Conservation (phyloP, 768 basidiomycete genomes). For the Tephrocybe sp. region DNA sequence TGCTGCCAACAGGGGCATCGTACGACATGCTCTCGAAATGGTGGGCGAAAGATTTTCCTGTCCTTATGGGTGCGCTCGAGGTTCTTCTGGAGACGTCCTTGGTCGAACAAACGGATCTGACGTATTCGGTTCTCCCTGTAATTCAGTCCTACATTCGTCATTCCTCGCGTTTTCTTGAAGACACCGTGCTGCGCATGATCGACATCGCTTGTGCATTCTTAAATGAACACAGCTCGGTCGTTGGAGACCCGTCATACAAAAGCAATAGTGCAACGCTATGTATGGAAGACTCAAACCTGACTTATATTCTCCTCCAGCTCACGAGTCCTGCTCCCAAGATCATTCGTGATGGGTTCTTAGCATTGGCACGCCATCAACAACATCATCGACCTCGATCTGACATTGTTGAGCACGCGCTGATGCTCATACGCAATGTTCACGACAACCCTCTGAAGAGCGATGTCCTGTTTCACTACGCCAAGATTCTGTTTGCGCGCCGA, state of each 20-base stretch:
- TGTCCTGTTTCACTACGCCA: neutral
- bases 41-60: slow-evolving; percentile 6
- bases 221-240: slow-evolving; percentile 9
- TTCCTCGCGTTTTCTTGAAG: slow-evolving; percentile 3
- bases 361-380: slow-evolving; percentile 15
- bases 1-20: slow-evolving; percentile 22
- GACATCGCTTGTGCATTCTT: slow-evolving; percentile 13
- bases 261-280: neutral
- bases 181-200: slow-evolving; percentile 4
- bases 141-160: slow-evolving; percentile 16
- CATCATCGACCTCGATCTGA: slow-evolving; percentile 15
- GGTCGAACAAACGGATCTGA: slow-evolving; percentile 1
- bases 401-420: slow-evolving; percentile 8
- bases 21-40: slow-evolving; percentile 6
- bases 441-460: neutral
- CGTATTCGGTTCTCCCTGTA: slow-evolving; percentile 16
- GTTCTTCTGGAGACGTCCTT: slow-evolving; percentile 5
- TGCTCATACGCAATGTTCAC: neutral
- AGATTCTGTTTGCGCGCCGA: neutral
- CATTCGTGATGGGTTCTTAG: slow-evolving; percentile 16
- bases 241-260: slow-evolving; percentile 11
- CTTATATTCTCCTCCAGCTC: slow-evolving; percentile 13
- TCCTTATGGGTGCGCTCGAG: slow-evolving; percentile 2
- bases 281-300: slow-evolving; percentile 13
- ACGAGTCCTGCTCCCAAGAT: neutral